These are phyloP conservation scores for Mrakia hoshinonis DNA, from an alignment of 768 basidiomycete genomes.

Conservation along the genomic window DNA sequence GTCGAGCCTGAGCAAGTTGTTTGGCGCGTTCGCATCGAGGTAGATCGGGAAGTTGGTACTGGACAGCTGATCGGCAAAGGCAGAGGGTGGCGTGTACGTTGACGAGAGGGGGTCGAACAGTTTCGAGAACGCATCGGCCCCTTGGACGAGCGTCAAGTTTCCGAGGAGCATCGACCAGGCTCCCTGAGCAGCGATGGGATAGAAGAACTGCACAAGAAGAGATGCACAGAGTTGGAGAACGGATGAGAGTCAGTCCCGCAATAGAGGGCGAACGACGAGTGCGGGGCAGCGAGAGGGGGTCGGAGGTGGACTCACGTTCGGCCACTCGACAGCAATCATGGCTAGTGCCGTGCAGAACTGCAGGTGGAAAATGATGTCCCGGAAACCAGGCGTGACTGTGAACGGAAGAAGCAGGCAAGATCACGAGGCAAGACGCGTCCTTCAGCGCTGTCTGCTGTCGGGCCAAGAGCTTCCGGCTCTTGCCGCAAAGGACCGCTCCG, in stretches of 20 bases:
- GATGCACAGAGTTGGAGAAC: no score
- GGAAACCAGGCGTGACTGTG: constrained; percentile 77
- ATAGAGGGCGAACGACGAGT: background rate
- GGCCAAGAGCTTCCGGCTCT: background rate
- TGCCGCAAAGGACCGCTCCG: background rate
- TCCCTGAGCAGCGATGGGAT: constrained; percentile 79
- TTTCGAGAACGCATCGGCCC: constrained; percentile 42
- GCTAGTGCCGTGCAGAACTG: constrained; percentile 69
- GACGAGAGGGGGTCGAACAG: constrained; percentile 65
- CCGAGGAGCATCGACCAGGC: constrained; percentile 67
- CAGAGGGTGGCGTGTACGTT: constrained; percentile 56
- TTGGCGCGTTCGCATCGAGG: constrained; percentile 59
- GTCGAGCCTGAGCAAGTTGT: constrained; percentile 66
- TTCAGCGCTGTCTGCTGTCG: no score
- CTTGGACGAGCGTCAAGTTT: constrained; percentile 60
- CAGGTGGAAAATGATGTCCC: constrained; percentile 86
- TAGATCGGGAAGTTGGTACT: constrained; percentile 67
- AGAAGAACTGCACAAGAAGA: constrained; percentile 44
- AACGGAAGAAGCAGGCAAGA: constrained; percentile 30
- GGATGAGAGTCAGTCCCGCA: background rate
- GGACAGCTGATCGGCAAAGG: constrained; percentile 63
- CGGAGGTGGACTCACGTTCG: constrained; percentile 41
- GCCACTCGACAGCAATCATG: constrained; percentile 96
- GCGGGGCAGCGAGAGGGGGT: constrained; percentile 54
- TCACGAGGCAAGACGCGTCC: no score